Conservation (phyloP, 108 stramenopile species). For the Cyclotella baltica region DNA sequence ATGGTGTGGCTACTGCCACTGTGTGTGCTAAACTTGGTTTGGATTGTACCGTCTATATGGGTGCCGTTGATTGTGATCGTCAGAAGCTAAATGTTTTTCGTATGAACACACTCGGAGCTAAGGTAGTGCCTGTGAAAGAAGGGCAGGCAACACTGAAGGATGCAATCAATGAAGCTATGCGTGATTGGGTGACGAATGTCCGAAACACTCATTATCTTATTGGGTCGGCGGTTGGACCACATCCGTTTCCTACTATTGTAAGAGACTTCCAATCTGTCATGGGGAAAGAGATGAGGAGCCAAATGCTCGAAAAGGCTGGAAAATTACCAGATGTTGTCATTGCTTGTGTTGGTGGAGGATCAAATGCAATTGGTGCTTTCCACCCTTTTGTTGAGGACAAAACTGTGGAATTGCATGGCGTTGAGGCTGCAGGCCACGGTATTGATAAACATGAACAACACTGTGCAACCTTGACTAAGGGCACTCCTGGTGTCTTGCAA, state of each 20-base stretch:
- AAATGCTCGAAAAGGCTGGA: conserved; percentile 92
- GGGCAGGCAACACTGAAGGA: conserved; percentile 96
- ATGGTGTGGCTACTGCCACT: conserved; percentile 98
- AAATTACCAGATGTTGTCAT: conserved; percentile 92
- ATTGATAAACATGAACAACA: conserved; percentile 80
- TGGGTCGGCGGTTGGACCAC: conserved; percentile 96
- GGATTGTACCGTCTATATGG: conserved; percentile 98
- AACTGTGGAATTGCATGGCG: conserved; percentile 89
- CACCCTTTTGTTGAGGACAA: conserved; percentile 89
- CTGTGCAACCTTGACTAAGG: conserved; percentile 93
- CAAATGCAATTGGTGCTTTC: conserved; percentile 97
- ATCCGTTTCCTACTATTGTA: conserved; percentile 98
- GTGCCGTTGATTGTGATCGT: conserved; percentile 95
- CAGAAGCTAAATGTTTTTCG: conserved; percentile 97
- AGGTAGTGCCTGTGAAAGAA: conserved; percentile 91
- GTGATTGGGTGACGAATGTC: conserved; percentile 98
- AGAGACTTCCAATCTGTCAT: conserved; percentile 95
- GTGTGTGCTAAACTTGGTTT: conserved; percentile 95
- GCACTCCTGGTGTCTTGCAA: conserved; percentile 94
- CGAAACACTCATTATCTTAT: conserved; percentile 96
- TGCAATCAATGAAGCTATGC: conserved; percentile 98
- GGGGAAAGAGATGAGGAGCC: conserved; percentile 83
- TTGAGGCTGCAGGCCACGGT: conserved; percentile 96
- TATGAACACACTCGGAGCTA: conserved; percentile 97
- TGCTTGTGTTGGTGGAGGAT: conserved; percentile 97